Conservation (phyloP, 805 yeast genomes). For the Sporopachydermia lactativora region DNA sequence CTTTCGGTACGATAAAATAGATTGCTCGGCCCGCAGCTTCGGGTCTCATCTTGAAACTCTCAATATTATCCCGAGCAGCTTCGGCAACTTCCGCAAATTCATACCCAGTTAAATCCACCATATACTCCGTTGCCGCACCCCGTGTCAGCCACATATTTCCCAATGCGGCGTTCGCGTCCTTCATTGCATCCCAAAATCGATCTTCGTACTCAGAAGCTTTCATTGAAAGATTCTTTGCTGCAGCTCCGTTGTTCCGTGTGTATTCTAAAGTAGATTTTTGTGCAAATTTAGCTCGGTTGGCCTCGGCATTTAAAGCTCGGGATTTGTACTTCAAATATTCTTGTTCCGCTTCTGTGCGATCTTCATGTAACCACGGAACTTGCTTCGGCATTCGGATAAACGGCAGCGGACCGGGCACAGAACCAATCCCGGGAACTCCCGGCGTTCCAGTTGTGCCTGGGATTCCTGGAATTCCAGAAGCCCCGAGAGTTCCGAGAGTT, state of each 20-base stretch:
- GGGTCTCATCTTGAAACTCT: neutral
- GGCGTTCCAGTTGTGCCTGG: conserved; percentile 7
- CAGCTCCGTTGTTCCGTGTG: conserved; percentile 13
- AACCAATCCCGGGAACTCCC: neutral
- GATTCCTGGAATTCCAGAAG: conserved; percentile 3
- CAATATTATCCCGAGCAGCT: neutral
- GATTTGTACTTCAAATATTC: conserved; percentile 9
- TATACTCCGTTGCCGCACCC: conserved; percentile 9
- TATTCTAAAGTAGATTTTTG: conserved; percentile 16
- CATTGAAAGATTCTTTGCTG: conserved; percentile 15
- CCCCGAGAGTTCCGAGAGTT: too few relatives aligned
- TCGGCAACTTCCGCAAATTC: neutral
- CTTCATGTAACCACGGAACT: conserved; percentile 15
- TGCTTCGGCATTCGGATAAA: conserved; percentile 10
- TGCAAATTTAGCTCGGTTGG: conserved; percentile 15
- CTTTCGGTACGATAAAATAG: conserved; percentile 1
- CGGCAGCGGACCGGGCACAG: neutral
- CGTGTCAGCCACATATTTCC: conserved; percentile 14
- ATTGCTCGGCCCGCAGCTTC: neutral
- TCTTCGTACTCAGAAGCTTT: conserved; percentile 14
- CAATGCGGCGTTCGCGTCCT: conserved; percentile 16
- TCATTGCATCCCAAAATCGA: conserved; percentile 11
- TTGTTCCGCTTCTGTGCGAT: conserved; percentile 4
- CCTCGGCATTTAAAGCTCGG: conserved; percentile 12
- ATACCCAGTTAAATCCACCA: conserved; percentile 9